Conservation (phyloP, 2,329 filamentous ascomycete species). For the Trichoderma atroviride region DNA sequence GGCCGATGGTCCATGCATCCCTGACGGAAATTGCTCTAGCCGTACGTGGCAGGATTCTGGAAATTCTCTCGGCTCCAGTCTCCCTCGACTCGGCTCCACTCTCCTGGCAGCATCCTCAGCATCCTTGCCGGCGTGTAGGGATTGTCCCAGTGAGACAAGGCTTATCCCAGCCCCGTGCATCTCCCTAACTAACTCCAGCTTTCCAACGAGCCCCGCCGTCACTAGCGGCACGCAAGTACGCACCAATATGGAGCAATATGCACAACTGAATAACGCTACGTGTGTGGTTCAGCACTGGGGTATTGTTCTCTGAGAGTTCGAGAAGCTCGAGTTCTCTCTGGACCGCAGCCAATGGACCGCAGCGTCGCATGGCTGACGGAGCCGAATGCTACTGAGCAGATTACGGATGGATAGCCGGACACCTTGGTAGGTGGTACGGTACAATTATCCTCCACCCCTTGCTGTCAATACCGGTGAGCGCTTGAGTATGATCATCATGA, state of each 20-base stretch:
- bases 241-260: constrained; percentile 8
- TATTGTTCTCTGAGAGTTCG: constrained; percentile 26
- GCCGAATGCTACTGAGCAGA: not conserved
- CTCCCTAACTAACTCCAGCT: constrained; percentile 24
- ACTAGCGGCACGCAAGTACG: constrained; percentile 9
- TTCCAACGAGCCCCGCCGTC: constrained; percentile 11
- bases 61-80: constrained; percentile 33
- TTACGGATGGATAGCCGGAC: constrained; percentile 1
- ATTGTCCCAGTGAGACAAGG: constrained; percentile 19
- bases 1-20: constrained; percentile 34
- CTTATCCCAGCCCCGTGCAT: constrained; percentile 19
- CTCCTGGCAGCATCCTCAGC: constrained; percentile 16
- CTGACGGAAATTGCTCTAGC: constrained; percentile 35
- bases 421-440: not conserved
- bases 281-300: not conserved
- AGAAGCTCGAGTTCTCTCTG: constrained; percentile 17
- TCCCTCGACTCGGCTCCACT: constrained; percentile 18
- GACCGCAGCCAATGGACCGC: constrained; percentile 1
- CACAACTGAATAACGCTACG: not conserved
- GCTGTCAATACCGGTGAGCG: constrained; percentile 16
- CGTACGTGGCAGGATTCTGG: constrained; percentile 41
- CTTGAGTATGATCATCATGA: constrained; percentile 25
- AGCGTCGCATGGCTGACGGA: constrained; percentile 6
- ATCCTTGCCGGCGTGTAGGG: constrained; percentile 19
- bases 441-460: constrained; percentile 14